Base-by-base conservation (phyloP, 768 basidiomycete species). In the Myochromella boudieri region DNA sequence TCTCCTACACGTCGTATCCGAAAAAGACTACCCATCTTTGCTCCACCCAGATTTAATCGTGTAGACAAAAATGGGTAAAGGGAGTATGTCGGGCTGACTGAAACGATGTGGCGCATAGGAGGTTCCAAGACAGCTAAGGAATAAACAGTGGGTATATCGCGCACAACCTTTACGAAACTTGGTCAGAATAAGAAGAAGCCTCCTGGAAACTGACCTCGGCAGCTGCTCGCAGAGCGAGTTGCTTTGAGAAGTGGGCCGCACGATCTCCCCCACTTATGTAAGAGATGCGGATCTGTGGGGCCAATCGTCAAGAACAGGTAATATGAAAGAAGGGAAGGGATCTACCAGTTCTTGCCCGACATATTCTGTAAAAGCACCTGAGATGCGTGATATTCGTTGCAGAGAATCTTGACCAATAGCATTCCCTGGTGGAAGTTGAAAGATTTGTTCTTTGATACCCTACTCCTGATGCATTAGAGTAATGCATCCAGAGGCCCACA, bases 51-150 rank as follows among this genome's bases (percentile, higher is more conserved):
- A 28, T 78, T 60, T 8, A 75, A 58, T 12, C 70, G 76, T 9
- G 77, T 68, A 1, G 78, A 65, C 5, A 78, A 54, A 57, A 87
- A 87, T 0, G 88, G 88, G 61, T 82, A 91, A 29, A 87, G 53
- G n/a, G 84, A 76, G 59, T 86, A 88, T 14, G 58, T 58, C 24
- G 65, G 60, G n/a, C n/a, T n/a, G n/a, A n/a, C n/a, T n/a, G n/a
- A n/a, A n/a, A n/a, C n/a, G n/a, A n/a, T n/a, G n/a, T n/a, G n/a
- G n/a, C n/a, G n/a, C n/a, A n/a, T n/a, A n/a, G n/a, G n/a, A n/a
- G n/a, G n/a, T n/a, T n/a, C n/a, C n/a, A n/a, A n/a, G n/a, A n/a
- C n/a, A n/a, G n/a, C n/a, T n/a, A n/a, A n/a, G n/a, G n/a, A n/a
- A n/a, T n/a, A n/a, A n/a, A n/a, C n/a, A n/a, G 37, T 48, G 42